Base-by-base conservation (phyloP, 192 early-diverging fungal genomes). In the Fimicolochytrium jonesii region DNA sequence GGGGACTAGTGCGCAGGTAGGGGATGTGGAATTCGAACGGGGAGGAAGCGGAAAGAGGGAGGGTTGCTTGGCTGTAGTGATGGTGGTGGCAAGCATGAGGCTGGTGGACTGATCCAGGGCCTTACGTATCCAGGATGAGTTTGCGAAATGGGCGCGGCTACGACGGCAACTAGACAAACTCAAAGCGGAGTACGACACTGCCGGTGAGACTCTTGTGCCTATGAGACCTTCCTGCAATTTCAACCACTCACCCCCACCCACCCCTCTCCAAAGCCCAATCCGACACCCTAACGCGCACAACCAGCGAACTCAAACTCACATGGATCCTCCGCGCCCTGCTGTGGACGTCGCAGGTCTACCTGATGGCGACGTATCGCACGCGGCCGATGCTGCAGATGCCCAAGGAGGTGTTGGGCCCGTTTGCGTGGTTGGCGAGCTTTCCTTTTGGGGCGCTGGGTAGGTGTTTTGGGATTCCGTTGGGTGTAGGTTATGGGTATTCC, bases 71-170 rank as follows among this genome's bases (percentile, higher is more conserved):
- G 15, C 53, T 33, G 23, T 25, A 50, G 15, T 13, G 2, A 15
- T 50, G 7, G 10, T 9, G 7, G 13, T 48, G 22, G 10, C 30
- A 6, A 4, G 9, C 23, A 32, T 31, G 5, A 13, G 53, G 53
- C 28, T 33, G 53, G 10, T 9, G 30, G 17, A 6, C 31, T 30
- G 34, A 33, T 33, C 50, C 20, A 3, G 15, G 1, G 22, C 23
- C n/a, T 30, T 54, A 2, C 61, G 3, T n/a, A 43, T 50, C 23
- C 59, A 87, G 74, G 90, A 94, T 69, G 84, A 92, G 76, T 94
- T 94, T 81, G 90, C 92, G 23, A 86, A 84, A 70, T 94, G 92
- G 92, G 92, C 92, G 37, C 92, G 90, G 75, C 64, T 92, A 64
- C 82, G 88, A 36, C 82, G 92, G 63, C 80, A 83, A 59, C 77